Evolutionary conservation across 768 basidiomycete genomes (phyloP).

Genomic region (Pleurotus salmoneostramineus): DNA sequence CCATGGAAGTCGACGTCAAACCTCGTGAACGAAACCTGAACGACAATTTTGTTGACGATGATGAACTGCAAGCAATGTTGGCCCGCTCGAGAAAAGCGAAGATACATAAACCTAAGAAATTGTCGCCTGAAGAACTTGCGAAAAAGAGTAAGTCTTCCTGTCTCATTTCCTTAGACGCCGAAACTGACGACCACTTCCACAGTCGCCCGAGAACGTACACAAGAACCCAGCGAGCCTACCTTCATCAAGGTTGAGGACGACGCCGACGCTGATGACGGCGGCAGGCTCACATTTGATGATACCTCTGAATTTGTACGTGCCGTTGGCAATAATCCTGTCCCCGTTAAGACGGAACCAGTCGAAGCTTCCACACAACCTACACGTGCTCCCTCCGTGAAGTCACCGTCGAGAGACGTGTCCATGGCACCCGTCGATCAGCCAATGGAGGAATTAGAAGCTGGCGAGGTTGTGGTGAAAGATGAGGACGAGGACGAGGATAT

Average conservation of each 20-base stretch:
- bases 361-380: slow-evolving; percentile 25
- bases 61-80: slow-evolving; percentile 92
- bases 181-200: slow-evolving; percentile 9
- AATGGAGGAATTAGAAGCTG: slow-evolving; percentile 77
- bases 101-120: slow-evolving; percentile 69
- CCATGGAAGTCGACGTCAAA: slow-evolving; percentile 80
- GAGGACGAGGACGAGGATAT: slow-evolving; percentile 70
- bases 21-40: slow-evolving; percentile 72
- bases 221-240: slow-evolving; percentile 40
- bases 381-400: slow-evolving; percentile 23
- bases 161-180: not conserved
- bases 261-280: slow-evolving; percentile 39
- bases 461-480: slow-evolving; percentile 75
- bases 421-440: slow-evolving; percentile 58
- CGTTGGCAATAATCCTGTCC: slow-evolving; percentile 62
- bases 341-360: slow-evolving; percentile 44
- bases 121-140: slow-evolving; percentile 81
- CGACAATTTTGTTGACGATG: slow-evolving; percentile 94
- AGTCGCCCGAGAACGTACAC: slow-evolving; percentile 65
- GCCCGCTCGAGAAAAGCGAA: slow-evolving; percentile 83
- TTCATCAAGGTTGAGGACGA: slow-evolving; percentile 39
- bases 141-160: slow-evolving; percentile 51
- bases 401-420: slow-evolving; percentile 50
- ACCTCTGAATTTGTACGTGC: slow-evolving; percentile 95
- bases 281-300: slow-evolving; percentile 86